Conservation (phyloP, 2,329 filamentous ascomycete genomes). For the Thelonectria rubi region DNA sequence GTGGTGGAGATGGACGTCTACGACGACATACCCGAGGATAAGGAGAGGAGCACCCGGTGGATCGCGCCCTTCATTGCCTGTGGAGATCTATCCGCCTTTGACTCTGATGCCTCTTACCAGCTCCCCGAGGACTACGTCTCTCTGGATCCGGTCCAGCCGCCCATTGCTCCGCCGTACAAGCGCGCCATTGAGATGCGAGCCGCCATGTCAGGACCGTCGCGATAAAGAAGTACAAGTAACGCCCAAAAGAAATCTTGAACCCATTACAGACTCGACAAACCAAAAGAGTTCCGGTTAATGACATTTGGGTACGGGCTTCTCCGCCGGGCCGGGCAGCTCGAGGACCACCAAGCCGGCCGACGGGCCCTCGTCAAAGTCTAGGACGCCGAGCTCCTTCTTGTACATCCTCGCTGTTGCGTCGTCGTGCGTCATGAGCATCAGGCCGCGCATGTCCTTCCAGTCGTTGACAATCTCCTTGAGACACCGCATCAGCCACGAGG, state of each 20-base stretch:
- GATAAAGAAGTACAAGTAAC: conserved; percentile 33
- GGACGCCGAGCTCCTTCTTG: conserved; percentile 55
- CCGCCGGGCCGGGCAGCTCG: conserved; percentile 51
- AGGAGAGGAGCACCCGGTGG: conserved; percentile 68
- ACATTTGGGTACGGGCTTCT: conserved; percentile 48
- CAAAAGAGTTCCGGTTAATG: conserved; percentile 34
- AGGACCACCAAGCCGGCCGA: conserved; percentile 52
- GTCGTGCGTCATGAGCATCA: conserved; percentile 63
- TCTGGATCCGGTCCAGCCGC: conserved; percentile 91
- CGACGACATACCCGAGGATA: conserved; percentile 48
- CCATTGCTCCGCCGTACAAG: conserved; percentile 95
- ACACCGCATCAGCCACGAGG: conserved; percentile 70
- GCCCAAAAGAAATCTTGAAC: conserved; percentile 21
- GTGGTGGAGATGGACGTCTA: conserved; percentile 62
- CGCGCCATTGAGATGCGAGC: conserved; percentile 79
- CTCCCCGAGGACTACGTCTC: conserved; percentile 87
- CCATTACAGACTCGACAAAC: not conserved
- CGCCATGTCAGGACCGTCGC: conserved; percentile 46
- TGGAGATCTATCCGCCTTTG: conserved; percentile 92
- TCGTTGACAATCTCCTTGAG: conserved; percentile 64
- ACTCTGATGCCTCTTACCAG: conserved; percentile 93
- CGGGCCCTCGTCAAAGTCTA: conserved; percentile 54
- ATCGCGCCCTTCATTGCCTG: conserved; percentile 98
- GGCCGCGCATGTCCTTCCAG: conserved; percentile 68
- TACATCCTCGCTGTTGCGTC: conserved; percentile 56